Evolutionary conservation across 169 alveolate species (phyloP), one percentile per base, ranked within the genome.

Genomic region (Plasmodium chabaudi): DNA sequence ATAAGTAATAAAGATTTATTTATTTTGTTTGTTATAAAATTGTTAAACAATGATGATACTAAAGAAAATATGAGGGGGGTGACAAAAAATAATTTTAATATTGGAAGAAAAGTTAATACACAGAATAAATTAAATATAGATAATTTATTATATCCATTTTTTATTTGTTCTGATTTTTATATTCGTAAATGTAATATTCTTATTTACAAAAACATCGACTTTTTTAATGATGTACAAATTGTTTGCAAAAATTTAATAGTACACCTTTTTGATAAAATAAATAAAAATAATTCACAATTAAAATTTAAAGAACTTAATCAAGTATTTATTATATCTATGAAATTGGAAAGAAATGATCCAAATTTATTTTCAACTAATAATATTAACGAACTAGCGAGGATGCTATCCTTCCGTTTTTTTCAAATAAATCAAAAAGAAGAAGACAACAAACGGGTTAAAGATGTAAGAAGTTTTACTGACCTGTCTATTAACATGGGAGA

Each of bases 191-290:
- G n/a, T 19, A 19, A 59, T 57, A 60, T 15, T 27, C 1, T 34
- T 34, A 12, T 9, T 63, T 23, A 34, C 10, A 63, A 63, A 7
- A 25, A 3, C 3, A 25, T 23, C 5, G 23, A 5, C 5, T 63
- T 42, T 57, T 72, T 72, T 51, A 64, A 72, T 3, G 64, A 72
- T 13, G 17, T 23, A 3, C 64, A 70, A 44, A 1, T 0, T 39
- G 21, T 72, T 27, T 72, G 87, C 12, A 72, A 49, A 10, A 47
- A 72, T 27, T 15, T 72, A n/a, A 9, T 72, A 17, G 19, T 15
- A 9, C 2, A 5, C 1, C 44, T 72, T 6, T 12, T 64, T 1
- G 21, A 59, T 13, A 19, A 1, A 59, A 21, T 72, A 10, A 25
- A 51, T 47, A 72, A 23, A 57, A 57, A 42, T 2, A 9, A 13